Evolutionary conservation across 2,329 filamentous ascomycete species (phyloP).

Genomic region (Lasiodiplodia theobromae): DNA sequence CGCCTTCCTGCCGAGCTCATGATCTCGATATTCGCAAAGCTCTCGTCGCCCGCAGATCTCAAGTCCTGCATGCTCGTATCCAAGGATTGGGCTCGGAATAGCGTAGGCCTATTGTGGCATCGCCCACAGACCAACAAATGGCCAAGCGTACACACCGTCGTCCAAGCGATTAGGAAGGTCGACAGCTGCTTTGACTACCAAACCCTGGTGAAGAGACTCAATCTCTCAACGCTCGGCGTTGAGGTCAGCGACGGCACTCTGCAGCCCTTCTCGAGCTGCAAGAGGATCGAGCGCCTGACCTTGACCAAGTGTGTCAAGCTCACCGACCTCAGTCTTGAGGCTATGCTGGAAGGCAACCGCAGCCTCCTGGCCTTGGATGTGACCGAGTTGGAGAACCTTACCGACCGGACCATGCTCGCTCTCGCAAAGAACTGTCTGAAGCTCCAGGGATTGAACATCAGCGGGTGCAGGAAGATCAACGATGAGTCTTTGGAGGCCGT

Average conservation of each 20-base stretch:
- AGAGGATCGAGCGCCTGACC: slow-evolving; percentile 89
- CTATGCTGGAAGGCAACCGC: slow-evolving; percentile 78
- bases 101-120: slow-evolving; percentile 94
- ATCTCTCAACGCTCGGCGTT: slow-evolving; percentile 79
- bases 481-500: slow-evolving; percentile 84
- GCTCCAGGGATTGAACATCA: slow-evolving; percentile 92
- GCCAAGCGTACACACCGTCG: slow-evolving; percentile 81
- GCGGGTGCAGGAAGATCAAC: slow-evolving; percentile 81
- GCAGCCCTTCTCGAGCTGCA: slow-evolving; percentile 80
- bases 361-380: slow-evolving; percentile 90
- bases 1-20: slow-evolving; percentile 92
- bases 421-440: slow-evolving; percentile 83
- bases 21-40: slow-evolving; percentile 88
- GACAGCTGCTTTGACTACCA: slow-evolving; percentile 88
- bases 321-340: slow-evolving; percentile 82
- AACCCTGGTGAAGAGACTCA: slow-evolving; percentile 89
- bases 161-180: slow-evolving; percentile 73
- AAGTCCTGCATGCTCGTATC: slow-evolving; percentile 93
- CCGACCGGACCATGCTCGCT: slow-evolving; percentile 77
- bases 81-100: slow-evolving; percentile 89
- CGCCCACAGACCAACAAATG: slow-evolving; percentile 89
- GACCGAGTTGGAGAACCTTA: slow-evolving; percentile 80
- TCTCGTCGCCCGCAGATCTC: slow-evolving; percentile 77
- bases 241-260: slow-evolving; percentile 90
- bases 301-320: slow-evolving; percentile 87